Evolutionary conservation across 2,329 filamentous ascomycete genomes (phyloP), one percentile per base, ranked within the genome.

Genomic region (Scytalidium sp.): DNA sequence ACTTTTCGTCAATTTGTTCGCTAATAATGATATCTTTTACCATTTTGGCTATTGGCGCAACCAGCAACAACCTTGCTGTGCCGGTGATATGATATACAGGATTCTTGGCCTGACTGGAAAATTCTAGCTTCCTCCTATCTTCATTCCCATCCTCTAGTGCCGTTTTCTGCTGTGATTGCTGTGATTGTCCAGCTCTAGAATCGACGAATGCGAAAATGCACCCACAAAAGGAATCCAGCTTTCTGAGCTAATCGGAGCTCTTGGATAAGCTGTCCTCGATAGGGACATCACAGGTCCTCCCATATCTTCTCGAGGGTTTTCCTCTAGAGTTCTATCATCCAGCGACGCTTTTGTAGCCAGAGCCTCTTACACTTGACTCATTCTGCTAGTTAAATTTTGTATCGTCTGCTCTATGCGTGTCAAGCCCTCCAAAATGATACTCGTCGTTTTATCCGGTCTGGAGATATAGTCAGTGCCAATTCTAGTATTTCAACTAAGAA

Each of bases 1-100:
- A 95, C 56, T 87, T 81, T 49, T 82, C 80, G 46, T 77, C 72
- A 60, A 84, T 74, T 23, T 74, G 75, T 46, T 78, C 72, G 2
- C 64, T 64, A 19, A 73, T 67, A 48, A 83, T 65, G 21, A 74
- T 72, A 44, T 67, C 69, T 53, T 63, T 74, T 25, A 89, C 83
- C 63, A 97, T 64, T 54, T 77, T 70, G 63, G 75, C 70, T 48
- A 94, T 90, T 0, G 84, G 79, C 0, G 79, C 79, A 84, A 87
- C 91, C 43, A 80, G 76, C 22, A 97, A 72, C 17, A 97, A 74
- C 54, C 91, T 81, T 45, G 94, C 89, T 1, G 91, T 91, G 15
- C 90, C 83, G 1, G 92, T 97, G 0, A 90, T 95, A 63, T 97
- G 93, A 57, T 96, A 89, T 22, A 85, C 81, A 1, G 90, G 88